Evolutionary conservation across 192 early-diverging fungal genomes (phyloP), one percentile per base, ranked within the genome.

Genomic region (Mortierella hygrophila): DNA sequence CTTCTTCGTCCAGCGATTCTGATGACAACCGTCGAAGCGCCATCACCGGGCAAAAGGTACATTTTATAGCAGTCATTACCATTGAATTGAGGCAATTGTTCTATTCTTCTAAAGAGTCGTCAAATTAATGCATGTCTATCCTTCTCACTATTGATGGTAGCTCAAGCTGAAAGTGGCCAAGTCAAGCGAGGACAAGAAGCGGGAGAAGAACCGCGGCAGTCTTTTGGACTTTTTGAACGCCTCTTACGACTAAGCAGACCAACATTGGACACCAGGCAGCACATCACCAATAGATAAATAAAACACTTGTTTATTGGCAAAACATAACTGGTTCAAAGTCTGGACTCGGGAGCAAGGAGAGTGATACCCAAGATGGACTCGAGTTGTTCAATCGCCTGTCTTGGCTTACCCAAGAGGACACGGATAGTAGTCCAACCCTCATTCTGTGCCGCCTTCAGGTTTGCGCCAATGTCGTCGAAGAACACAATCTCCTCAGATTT

Each of bases 381-480:
- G n/a, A 94, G 79, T 74, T 91, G 41, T 78, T 88, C 65, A 26
- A 94, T 84, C 23, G 93, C 93, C 57, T 92, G 80, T 35, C 82
- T 70, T 13, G 91, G 88, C 37, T 88, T 82, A 9, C 92, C 92
- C 18, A 93, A 75, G 49, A 90, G 78, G 35, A 93, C 93, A 40
- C 92, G 91, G 26, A 97, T 93, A 3, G 94, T 93, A 1, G 81
- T 88, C 91, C 96, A 94, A 40, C 96, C 96, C 7, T 97, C 88
- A 2, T 89, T 81, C 47, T 92, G 88, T 1, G 97, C 96, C 3
- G 94, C 89, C 47, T 93, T 92, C 72, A 97, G 79, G 68, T 97
- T 97, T 8, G 77, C 88, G 26, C 92, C 94, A 83, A 98, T 97
- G 79, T 98, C 97, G 89, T 98, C 97, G 68, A 98, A 77, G 79